These are phyloP conservation scores for Gnomoniopsis sp. DNA, from an alignment of 2,329 filamentous ascomycete genomes.

Conservation along the genomic window DNA sequence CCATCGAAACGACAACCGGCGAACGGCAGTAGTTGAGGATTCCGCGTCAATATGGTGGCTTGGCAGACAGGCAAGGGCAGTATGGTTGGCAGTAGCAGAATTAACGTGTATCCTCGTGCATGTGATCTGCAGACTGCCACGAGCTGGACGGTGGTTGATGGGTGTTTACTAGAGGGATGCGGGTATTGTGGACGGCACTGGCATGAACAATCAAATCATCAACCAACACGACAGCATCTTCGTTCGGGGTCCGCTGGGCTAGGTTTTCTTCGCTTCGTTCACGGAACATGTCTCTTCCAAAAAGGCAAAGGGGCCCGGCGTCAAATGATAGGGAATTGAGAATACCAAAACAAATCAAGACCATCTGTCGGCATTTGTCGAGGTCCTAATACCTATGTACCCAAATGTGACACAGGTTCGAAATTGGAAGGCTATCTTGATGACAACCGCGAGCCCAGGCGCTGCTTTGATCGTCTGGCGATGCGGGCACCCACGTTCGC, in stretches of 20 bases:
- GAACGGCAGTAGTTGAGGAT: constrained; percentile 8
- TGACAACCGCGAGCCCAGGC: constrained; percentile 10
- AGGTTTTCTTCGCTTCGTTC: constrained; percentile 53
- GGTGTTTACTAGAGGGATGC: constrained; percentile 28
- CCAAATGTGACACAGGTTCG: constrained; percentile 26
- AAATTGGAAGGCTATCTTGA: constrained; percentile 26
- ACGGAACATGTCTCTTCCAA: constrained; percentile 52
- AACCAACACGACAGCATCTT: constrained; percentile 35
- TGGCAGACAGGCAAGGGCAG: constrained; percentile 8
- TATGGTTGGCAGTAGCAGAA: constrained; percentile 11
- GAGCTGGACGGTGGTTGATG: constrained; percentile 14
- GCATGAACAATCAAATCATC: constrained; percentile 35
- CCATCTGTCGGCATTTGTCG: constrained; percentile 18
- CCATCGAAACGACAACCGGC: constrained; percentile 27
- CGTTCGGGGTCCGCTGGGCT: constrained; percentile 42
- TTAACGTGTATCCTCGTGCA: background rate
- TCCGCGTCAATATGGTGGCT: constrained; percentile 18
- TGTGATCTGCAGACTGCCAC: constrained; percentile 3
- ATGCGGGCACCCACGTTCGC: background rate
- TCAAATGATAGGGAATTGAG: constrained; percentile 62
- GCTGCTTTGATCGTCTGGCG: background rate
- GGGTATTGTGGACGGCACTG: constrained; percentile 36
- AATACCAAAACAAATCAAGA: constrained; percentile 39
- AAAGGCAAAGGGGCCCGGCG: constrained; percentile 54
- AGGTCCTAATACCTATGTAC: constrained; percentile 34